Evolutionary conservation across 306 rosid genomes (phyloP), one percentile per base, ranked within the genome.

Genomic region (Vigna unguiculata): DNA sequence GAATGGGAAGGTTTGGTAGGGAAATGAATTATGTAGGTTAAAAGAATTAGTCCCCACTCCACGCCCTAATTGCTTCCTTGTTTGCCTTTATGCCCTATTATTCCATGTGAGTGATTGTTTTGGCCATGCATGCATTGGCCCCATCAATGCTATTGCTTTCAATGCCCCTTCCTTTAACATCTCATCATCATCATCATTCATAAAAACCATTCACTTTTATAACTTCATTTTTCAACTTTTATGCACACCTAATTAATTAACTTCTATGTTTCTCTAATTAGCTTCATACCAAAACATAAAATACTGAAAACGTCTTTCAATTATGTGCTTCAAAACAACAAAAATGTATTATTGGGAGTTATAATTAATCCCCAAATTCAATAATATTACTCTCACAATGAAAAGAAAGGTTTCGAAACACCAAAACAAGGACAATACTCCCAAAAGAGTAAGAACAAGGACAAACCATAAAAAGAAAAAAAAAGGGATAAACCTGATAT

Each of bases 31-130:
- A 32, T 32, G 6, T 32, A 46, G 78, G 83, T 72, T 61, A 77
- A 46, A 55, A 51, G n/a, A 77, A 32, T 4, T 5, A 32, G 36
- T 32, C 36, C 36, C 36, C 7, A 32, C 36, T 32, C 36, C 6
- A 5, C 36, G 36, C 36, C 36, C 36, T 32, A 32, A 77, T 72
- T 84, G 83, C 73, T 65, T 74, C 68, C 65, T 41, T 79, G 89
- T 86, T 75, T 77, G 69, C 84, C 36, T 70, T 54, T 74, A 69
- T 52, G 80, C 75, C 69, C 38, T 36, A 11, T 30, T 41, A 24
- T 46, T 49, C 61, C 82, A 78, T 77, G 76, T 74, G 79, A 77
- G 49, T 47, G 38, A 68, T 72, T 49, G 74, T 52, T 66, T 76
- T 71, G 82, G 72, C 76, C 87, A 69, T 24, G 63, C 74, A 62